Percentiles rank a stretch among this genome's conserved stretches.
phyloP scores from a whole-genome alignment of 1,284 basidiomycete genomes.

The Heterobasidion occidentale region DNA sequence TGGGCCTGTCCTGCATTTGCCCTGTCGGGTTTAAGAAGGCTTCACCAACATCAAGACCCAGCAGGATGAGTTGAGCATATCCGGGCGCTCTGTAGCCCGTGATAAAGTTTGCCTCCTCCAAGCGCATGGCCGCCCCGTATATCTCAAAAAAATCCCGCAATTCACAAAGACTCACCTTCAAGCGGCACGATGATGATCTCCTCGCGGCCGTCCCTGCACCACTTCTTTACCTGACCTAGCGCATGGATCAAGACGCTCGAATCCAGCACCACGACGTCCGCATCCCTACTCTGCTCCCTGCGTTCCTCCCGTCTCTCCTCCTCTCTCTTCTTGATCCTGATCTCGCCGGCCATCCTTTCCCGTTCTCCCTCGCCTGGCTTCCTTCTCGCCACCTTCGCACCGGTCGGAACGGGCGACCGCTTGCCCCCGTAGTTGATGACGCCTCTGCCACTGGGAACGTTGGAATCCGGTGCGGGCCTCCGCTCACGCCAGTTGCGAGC shows the following conservation, averaged over 20 bases:
- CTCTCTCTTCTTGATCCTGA: conserved; percentile 10
- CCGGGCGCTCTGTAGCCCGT: no score
- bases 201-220: conserved; percentile 65
- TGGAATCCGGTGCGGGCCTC: background rate
- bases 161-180: conserved; percentile 57
- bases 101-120: no score
- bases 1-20: no score
- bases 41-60: no score
- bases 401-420: conserved; percentile 5
- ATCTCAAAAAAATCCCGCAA: background rate
- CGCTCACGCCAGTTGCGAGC: conserved; percentile 54
- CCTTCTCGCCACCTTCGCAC: conserved; percentile 11
- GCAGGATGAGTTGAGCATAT: no score
- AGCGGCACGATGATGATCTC: conserved; percentile 77
- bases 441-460: conserved; percentile 2
- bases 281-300: conserved; percentile 43
- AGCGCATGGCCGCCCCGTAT: no score
- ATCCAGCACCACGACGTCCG: conserved; percentile 75
- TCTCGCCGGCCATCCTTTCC: conserved; percentile 15
- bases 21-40: no score
- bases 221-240: conserved; percentile 72
- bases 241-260: conserved; percentile 84
- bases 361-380: conserved; percentile 20
- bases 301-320: conserved; percentile 14
- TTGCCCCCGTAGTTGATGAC: conserved; percentile 14